Evolutionary conservation across 1,284 basidiomycete genomes (phyloP), one percentile per base, ranked within the genome.

Genomic region (Boletus holoroseus): DNA sequence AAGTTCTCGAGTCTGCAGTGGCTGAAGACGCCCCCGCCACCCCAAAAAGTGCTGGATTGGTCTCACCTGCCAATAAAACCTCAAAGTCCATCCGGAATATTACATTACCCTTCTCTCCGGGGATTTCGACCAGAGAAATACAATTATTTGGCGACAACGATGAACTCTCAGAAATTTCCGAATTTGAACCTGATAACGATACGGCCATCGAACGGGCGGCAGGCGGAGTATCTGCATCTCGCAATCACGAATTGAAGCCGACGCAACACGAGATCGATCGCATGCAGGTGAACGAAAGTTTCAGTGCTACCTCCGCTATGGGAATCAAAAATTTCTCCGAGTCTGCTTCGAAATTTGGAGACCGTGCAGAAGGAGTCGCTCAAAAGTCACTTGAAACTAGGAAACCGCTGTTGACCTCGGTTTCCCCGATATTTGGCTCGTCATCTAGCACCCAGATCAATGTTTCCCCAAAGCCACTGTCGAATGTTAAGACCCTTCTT

Each of bases 151-250:
- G 44, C 18, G 48, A 44, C 38, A 16, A 30, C 36, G 54, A 62
- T 9, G 58, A 61, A 35, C 55, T 66, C 16, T 70, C 69, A 3
- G 64, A 69, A 24, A 58, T 66, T 37, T 64, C 66, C 1, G 57
- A 68, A 8, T 58, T 57, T 18, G 62, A 57, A 49, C 24, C 41
- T 11, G 50, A 64, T 34, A 15, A 28, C 12, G 38, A 37, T 16
- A 5, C 8, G 5, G 5, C 44, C 26, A 34, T 32, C 26, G 44
- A 45, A n/a, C 40, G 18, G 28, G 13, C 7, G 24, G 24, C 16
- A 11, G 44, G 20, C 2, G 15, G 26, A 26, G 15, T 20, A 44
- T 41, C 53, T 31, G 7, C 24, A 40, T 24, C 39, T 27, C 32
- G 30, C 30, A 31, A 44, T 38, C 36, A 28, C 16, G 26, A 30